Evolutionary conservation across 257 asterid genomes (phyloP).

Genomic region (Plantago elongata): DNA sequence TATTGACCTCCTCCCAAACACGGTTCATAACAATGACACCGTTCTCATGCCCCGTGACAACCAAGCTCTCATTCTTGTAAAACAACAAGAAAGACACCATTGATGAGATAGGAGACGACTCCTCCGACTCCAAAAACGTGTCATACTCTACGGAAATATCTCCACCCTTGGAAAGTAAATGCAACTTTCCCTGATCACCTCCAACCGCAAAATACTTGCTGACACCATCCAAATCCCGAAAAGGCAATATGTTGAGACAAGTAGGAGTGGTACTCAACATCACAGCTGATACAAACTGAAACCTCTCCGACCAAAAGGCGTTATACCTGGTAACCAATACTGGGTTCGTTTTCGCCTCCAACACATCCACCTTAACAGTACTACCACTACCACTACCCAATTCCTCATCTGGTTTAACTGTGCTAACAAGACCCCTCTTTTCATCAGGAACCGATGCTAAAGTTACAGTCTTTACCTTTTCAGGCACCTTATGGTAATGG

Average conservation of each 20-base stretch:
- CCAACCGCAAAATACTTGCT: conserved; percentile 82
- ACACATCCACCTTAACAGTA: conserved; percentile 21
- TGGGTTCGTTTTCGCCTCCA: conserved; percentile 10
- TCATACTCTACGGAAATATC: conserved; percentile 61
- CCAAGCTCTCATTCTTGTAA: conserved; percentile 73
- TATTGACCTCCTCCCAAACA: conserved; percentile 61
- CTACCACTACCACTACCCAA: neutral
- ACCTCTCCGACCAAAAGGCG: conserved; percentile 84
- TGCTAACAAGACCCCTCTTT: conserved; percentile 19
- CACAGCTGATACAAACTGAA: conserved; percentile 87
- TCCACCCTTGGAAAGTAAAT: conserved; percentile 57
- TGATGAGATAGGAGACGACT: conserved; percentile 46
- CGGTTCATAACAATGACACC: conserved; percentile 68
- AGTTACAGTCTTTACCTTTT: conserved; percentile 19
- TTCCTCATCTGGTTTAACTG: conserved; percentile 20
- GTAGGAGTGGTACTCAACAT: conserved; percentile 62
- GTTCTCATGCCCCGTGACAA: conserved; percentile 72
- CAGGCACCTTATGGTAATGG: conserved; percentile 30
- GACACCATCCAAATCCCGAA: conserved; percentile 68
- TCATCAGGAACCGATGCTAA: conserved; percentile 11
- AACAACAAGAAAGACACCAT: conserved; percentile 54
- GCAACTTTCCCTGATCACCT: conserved; percentile 62
- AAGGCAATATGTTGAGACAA: conserved; percentile 64
- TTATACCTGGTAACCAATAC: conserved; percentile 59
- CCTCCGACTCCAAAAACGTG: conserved; percentile 25